A percentile compares a stretch with the other conserved stretches of the same genome.
Evolutionary conservation across 2,329 filamentous ascomycete genomes (phyloP).

Genomic region (Xylariales sp.): DNA sequence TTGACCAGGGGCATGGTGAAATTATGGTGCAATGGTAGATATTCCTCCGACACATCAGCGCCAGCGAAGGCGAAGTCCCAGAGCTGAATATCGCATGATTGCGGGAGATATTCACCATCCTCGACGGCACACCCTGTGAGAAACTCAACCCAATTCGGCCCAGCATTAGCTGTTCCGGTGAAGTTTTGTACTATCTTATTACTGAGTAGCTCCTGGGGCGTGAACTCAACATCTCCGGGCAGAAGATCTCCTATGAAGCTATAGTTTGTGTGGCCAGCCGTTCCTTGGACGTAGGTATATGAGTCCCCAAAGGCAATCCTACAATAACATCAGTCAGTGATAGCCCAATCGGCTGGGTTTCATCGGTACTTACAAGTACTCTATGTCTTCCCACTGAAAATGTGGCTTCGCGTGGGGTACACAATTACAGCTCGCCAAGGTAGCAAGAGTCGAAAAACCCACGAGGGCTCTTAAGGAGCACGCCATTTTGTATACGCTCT

Average conservation of each 20-base stretch:
- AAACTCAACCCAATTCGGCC: slow-evolving; percentile 50
- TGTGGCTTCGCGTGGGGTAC: background rate
- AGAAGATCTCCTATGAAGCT: slow-evolving; percentile 44
- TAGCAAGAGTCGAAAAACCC: background rate
- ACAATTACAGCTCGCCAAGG: background rate
- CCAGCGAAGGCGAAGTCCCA: slow-evolving; percentile 54
- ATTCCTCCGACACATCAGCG: slow-evolving; percentile 38
- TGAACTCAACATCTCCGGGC: slow-evolving; percentile 31
- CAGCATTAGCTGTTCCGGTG: slow-evolving; percentile 42
- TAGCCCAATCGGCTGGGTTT: background rate
- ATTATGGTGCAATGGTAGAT: slow-evolving; percentile 44
- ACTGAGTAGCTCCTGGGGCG: slow-evolving; percentile 32
- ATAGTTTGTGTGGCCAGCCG: slow-evolving; percentile 39
- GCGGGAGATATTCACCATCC: slow-evolving; percentile 35
- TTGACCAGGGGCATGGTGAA: slow-evolving; percentile 42
- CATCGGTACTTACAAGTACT: slow-evolving; percentile 1
- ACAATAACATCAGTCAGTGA: background rate
- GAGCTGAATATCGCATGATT: slow-evolving; percentile 39
- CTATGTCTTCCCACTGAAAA: slow-evolving; percentile 2
- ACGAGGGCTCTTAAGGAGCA: background rate
- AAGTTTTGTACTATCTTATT: slow-evolving; percentile 42
- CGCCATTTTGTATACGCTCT: background rate
- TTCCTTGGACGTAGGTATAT: slow-evolving; percentile 45
- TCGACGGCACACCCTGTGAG: slow-evolving; percentile 43
- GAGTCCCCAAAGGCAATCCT: slow-evolving; percentile 39